Conservation (phyloP, 169 alveolate species). For the Condylostoma magnum region DNA sequence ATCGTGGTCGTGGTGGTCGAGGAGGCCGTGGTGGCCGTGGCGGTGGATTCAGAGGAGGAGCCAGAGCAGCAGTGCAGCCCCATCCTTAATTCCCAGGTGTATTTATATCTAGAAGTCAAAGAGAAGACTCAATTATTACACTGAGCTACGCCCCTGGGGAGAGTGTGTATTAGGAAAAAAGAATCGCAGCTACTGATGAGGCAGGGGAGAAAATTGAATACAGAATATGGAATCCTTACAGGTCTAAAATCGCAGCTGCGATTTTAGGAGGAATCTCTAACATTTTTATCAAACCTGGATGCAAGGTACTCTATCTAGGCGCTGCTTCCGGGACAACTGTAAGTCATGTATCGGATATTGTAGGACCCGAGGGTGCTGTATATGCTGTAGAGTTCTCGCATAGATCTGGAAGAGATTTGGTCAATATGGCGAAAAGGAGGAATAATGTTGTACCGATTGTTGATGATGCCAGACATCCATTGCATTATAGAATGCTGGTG, state of each 20-base stretch:
- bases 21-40: conserved; percentile 51
- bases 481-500: conserved; percentile 96
- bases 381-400: conserved; percentile 99
- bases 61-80: conserved; percentile 92
- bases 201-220: conserved; percentile 95
- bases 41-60: conserved; percentile 84
- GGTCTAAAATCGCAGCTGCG: conserved; percentile 99
- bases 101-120: conserved; percentile 93
- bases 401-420: conserved; percentile 97
- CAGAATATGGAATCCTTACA: conserved; percentile 99
- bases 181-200: conserved; percentile 90
- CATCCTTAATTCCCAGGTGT: conserved; percentile 98
- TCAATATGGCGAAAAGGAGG: conserved; percentile 98
- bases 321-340: conserved; percentile 99
- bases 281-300: conserved; percentile 96
- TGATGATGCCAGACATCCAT: conserved; percentile 99
- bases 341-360: conserved; percentile 98
- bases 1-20: conserved; percentile 35
- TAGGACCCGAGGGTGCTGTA: conserved; percentile 97
- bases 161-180: conserved; percentile 98
- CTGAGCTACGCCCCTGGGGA: conserved; percentile 97
- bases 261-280: conserved; percentile 97
- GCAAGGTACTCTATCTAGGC: conserved; percentile 97
- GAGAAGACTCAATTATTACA: conserved; percentile 96
- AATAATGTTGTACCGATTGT: conserved; percentile 98